These are phyloP conservation scores for Funneliformis caledonium DNA, from an alignment of 371 early-diverging fungal genomes.

Conservation along the genomic window DNA sequence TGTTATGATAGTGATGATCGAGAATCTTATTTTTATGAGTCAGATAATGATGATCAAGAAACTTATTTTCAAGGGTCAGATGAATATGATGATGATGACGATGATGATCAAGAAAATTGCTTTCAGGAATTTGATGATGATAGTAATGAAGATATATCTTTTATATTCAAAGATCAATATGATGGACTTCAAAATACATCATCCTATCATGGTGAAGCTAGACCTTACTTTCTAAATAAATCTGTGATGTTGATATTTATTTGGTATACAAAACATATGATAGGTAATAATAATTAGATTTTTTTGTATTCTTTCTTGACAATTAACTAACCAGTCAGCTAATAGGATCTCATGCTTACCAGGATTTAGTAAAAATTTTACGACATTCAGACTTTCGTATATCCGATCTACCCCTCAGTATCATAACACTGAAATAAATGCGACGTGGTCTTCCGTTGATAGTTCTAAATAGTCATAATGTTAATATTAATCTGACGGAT, in stretches of 20 bases:
- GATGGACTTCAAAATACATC: not conserved
- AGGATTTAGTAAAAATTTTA: not conserved
- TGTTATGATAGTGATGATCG: too few relatives aligned
- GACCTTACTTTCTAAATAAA: not conserved
- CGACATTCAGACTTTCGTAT: not conserved
- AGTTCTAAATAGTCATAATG: not conserved
- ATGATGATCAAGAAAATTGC: too few relatives aligned
- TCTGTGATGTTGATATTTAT: not conserved
- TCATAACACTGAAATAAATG: not conserved
- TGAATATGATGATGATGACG: too few relatives aligned
- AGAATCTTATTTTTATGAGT: too few relatives aligned
- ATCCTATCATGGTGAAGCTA: too few relatives aligned
- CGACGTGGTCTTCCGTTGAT: not conserved
- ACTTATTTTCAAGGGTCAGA: too few relatives aligned
- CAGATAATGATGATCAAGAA: too few relatives aligned
- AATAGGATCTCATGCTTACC: not conserved
- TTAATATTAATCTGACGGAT: not conserved
- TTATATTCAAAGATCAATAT: not conserved
- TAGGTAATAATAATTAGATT: not conserved
- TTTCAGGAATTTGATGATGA: too few relatives aligned
- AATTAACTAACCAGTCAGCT: too few relatives aligned
- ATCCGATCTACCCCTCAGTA: not conserved
- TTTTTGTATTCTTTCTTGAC: not conserved
- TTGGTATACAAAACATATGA: conserved; percentile 9
- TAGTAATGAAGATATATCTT: too few relatives aligned